Conservation (phyloP, 805 yeast species). For the Metschnikowia sp. region DNA sequence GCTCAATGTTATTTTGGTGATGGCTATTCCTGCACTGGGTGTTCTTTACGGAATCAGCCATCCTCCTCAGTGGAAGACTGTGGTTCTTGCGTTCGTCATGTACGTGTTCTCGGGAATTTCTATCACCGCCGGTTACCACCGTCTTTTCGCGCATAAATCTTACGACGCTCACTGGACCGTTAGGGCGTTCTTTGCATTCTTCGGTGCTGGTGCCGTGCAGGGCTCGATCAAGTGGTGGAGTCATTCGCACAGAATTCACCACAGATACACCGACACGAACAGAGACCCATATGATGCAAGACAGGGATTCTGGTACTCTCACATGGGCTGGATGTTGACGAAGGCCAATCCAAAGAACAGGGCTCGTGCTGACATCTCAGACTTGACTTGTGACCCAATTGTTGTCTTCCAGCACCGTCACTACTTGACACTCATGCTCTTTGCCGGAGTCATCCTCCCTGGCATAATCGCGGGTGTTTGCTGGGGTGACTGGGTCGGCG, state of each 20-base stretch:
- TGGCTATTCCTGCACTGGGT: conserved; percentile 58
- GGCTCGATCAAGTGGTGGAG: conserved; percentile 92
- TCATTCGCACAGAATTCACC: conserved; percentile 81
- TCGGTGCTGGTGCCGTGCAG: conserved; percentile 80
- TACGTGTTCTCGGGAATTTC: conserved; percentile 67
- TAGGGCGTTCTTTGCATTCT: conserved; percentile 63
- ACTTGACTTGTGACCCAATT: conserved; percentile 71
- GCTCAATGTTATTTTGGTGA: conserved; percentile 66
- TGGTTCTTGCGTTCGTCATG: conserved; percentile 49
- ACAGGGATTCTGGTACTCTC: conserved; percentile 79
- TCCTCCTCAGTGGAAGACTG: conserved; percentile 51
- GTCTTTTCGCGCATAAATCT: conserved; percentile 76
- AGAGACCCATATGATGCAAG: conserved; percentile 88
- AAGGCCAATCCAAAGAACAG: conserved; percentile 79
- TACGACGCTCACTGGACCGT: conserved; percentile 61
- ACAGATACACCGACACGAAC: conserved; percentile 77
- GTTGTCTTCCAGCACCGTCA: conserved; percentile 82
- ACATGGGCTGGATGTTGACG: conserved; percentile 81
- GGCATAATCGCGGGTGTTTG: conserved; percentile 31
- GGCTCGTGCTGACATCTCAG: conserved; percentile 80
- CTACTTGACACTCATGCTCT: conserved; percentile 57
- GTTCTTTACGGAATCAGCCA: conserved; percentile 40
- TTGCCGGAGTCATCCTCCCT: conserved; percentile 66
- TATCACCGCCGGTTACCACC: conserved; percentile 81
- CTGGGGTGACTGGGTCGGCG: conserved; percentile 53